Percentiles rank a stretch among this genome's conserved stretches.
Evolutionary conservation across 768 basidiomycete genomes (phyloP).

Genomic region (Pilatotrama ljubarskyi): DNA sequence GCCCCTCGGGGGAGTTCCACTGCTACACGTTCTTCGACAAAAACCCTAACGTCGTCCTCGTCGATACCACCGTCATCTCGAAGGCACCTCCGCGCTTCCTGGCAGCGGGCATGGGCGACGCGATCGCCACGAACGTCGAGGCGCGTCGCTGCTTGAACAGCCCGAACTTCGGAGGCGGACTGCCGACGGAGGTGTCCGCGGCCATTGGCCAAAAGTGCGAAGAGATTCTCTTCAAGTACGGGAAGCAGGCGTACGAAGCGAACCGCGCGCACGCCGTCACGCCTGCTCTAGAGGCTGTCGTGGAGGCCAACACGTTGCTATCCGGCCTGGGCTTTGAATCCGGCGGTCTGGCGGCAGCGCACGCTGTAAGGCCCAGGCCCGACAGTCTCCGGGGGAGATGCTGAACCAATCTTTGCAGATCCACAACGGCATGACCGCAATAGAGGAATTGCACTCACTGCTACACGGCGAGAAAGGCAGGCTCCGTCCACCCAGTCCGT

Average conservation of each 20-base stretch:
- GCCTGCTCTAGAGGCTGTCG: constrained; percentile 34
- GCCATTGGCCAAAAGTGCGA: constrained; percentile 34
- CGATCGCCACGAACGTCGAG: constrained; percentile 35
- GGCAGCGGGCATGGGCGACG: constrained; percentile 35
- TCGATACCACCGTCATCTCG: constrained; percentile 34
- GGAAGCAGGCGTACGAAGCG: constrained; percentile 33
- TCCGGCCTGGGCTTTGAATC: constrained; percentile 35
- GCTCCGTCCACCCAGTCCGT: neutral
- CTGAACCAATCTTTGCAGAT: constrained; percentile 20
- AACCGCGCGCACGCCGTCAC: constrained; percentile 32
- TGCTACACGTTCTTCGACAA: constrained; percentile 32
- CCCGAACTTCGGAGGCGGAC: constrained; percentile 32
- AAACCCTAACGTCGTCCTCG: constrained; percentile 32
- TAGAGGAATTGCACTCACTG: constrained; percentile 29
- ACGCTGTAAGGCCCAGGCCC: constrained; percentile 27
- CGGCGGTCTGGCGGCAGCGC: constrained; percentile 34
- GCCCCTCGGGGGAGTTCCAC: constrained; percentile 31
- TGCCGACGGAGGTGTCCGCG: constrained; percentile 32
- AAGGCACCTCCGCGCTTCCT: constrained; percentile 33
- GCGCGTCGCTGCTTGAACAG: constrained; percentile 27
- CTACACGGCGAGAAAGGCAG: constrained; percentile 35
- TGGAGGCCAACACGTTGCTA: constrained; percentile 34
- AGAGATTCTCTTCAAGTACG: constrained; percentile 35
- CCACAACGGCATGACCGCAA: constrained; percentile 34
- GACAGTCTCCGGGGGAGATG: neutral